Evolutionary conservation across 208 protist species (phyloP).

Genomic region (Trypanosoma melophagium): DNA sequence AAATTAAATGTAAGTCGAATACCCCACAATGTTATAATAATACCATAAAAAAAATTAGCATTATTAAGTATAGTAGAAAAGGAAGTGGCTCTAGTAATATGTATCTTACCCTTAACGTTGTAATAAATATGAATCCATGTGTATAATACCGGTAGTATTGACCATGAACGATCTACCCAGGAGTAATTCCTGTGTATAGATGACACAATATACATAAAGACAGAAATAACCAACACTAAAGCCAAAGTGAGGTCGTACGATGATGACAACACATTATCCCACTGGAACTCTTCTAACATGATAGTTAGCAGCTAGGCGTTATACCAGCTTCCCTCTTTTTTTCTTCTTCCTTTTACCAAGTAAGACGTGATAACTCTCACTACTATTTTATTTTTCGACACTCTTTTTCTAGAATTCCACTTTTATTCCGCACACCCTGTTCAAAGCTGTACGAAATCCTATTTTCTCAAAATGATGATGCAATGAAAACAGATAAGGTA

Average conservation of each 20-base stretch:
- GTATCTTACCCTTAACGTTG: constrained; percentile 19
- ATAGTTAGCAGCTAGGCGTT: neutral
- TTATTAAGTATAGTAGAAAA: constrained; percentile 12
- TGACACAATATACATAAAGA: constrained; percentile 54
- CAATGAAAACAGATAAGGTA: constrained; percentile 9
- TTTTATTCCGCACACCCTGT: too few species aligned
- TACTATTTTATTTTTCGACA: too few species aligned
- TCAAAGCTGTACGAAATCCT: too few species aligned
- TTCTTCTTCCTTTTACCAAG: too few species aligned
- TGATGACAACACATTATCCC: constrained; percentile 4
- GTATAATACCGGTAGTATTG: constrained; percentile 69
- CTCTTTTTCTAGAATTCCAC: too few species aligned
- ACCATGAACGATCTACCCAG: constrained; percentile 82
- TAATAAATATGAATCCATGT: constrained; percentile 62
- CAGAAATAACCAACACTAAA: constrained; percentile 44
- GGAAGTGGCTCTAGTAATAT: neutral
- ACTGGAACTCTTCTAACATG: neutral
- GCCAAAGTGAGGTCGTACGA: constrained; percentile 30
- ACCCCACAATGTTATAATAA: constrained; percentile 68
- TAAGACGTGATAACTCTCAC: too few species aligned
- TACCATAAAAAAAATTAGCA: constrained; percentile 37
- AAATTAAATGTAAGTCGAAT: constrained; percentile 76
- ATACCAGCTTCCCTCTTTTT: too few species aligned
- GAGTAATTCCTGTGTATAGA: constrained; percentile 68
- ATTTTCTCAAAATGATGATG: neutral